A percentile compares a stretch with the other conserved stretches of the same genome.
Evolutionary conservation across 345 rosid species (phyloP).

Genomic region (Eucalyptus albens): DNA sequence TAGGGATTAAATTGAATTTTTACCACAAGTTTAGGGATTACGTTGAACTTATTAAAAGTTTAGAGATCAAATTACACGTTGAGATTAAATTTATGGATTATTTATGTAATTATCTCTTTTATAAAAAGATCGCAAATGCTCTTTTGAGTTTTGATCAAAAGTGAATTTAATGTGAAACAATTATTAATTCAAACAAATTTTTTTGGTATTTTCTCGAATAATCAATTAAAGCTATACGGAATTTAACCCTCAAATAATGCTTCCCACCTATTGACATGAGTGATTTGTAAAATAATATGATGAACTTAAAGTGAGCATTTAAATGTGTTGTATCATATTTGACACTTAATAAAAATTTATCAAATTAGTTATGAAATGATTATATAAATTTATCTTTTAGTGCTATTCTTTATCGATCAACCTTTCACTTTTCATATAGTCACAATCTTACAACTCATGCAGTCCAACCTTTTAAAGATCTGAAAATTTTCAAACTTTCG

Average conservation of each 20-base stretch:
- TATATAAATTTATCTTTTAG: neutral
- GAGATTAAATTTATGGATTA: too few species aligned
- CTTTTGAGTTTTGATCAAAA: neutral
- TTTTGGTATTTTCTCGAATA: neutral
- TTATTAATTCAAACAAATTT: neutral
- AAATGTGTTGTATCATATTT: neutral
- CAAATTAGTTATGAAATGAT: neutral
- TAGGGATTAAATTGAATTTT: too few species aligned
- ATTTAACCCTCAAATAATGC: neutral
- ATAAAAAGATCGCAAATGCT: neutral
- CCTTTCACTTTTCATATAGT: neutral
- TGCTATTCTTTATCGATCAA: neutral
- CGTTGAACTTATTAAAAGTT: too few species aligned
- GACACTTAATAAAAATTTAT: neutral
- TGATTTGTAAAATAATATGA: neutral
- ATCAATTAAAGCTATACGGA: neutral
- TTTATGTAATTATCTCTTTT: neutral
- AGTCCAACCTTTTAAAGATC: accelerated
- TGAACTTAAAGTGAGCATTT: neutral
- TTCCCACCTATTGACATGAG: neutral
- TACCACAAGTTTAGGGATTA: neutral
- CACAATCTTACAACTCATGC: neutral
- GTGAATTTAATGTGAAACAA: neutral
- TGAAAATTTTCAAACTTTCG: neutral
- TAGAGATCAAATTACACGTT: neutral